Percentiles rank a stretch among this genome's conserved stretches.
These are phyloP conservation scores for Tulasnella sp. DNA, from an alignment of 768 basidiomycete genomes.

Conservation along the genomic window DNA sequence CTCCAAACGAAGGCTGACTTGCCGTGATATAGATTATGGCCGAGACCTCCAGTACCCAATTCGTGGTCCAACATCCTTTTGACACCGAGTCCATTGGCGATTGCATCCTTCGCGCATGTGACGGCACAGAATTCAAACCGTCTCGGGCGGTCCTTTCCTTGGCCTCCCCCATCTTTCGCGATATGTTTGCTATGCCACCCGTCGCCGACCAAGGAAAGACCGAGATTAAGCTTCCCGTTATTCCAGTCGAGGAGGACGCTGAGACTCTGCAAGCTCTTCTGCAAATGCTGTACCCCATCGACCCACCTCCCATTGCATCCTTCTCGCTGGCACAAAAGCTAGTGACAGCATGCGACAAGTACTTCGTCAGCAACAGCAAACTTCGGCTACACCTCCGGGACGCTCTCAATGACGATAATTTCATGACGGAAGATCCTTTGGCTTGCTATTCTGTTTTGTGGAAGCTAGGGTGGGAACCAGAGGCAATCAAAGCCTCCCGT, in stretches of 20 bases:
- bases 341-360: background rate
- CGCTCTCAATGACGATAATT: background rate
- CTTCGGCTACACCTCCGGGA: background rate
- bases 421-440: background rate
- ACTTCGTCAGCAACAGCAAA: background rate
- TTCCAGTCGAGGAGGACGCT: background rate
- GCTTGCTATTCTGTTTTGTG: background rate
- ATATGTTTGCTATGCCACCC: slow-evolving; percentile 12
- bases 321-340: background rate
- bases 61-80: background rate
- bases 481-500: background rate
- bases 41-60: background rate
- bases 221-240: background rate
- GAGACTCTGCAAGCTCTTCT: background rate
- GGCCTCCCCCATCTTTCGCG: slow-evolving; percentile 14
- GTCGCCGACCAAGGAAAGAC: background rate
- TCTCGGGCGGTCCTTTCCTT: slow-evolving; percentile 2
- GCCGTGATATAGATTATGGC: background rate
- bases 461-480: background rate
- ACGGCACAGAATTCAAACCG: slow-evolving; percentile 11
- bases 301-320: background rate
- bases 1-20: background rate
- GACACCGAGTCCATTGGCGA: background rate
- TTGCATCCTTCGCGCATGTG: background rate
- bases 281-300: background rate